Evolutionary conservation across 768 basidiomycete species (phyloP), one percentile per base, ranked within the genome.

Genomic region (Trametes punicea): DNA sequence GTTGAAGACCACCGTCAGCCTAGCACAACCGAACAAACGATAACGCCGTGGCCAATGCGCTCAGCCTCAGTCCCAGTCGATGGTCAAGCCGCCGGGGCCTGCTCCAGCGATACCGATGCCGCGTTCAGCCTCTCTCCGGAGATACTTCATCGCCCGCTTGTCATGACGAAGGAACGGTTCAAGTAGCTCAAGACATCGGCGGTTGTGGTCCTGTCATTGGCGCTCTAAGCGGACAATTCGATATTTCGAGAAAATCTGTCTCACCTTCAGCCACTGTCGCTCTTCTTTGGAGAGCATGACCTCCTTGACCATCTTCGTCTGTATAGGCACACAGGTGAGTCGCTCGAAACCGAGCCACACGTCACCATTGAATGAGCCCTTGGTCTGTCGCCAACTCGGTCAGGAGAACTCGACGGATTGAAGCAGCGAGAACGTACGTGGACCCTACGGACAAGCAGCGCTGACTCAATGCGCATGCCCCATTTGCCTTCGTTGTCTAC

Each of bases 401-500:
- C 15, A 62, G 6, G 29, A 15, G 13, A n/a, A 31, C 36, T 20
- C 20, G 40, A 44, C 48, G 23, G 51, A 60, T 62, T 57, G 53
- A 48, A 67, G 60, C 23, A 36, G 18, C 30, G 21, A 40, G 21
- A 53, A 66, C 73, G 62, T 68, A 79, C 76, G 80, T 73, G 82
- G 65, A 82, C 81, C 46, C 80, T 81, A 59, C 82, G 80, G 38
- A 97, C 92, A 33, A 80, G 74, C 26, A 95, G 73, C 11, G 91
- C 88, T 45, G 88, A 92, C 71, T 99, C 97, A 45, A 94, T 92
- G 5, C 97, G 83, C 70, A 99, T 86, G 4, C 97, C 97, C 80
- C 84, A 98, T 60, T 81, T 78, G 13, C 86, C 85, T 48, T 85
- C 85, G 27, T 83, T 78, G 69, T 95, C 89, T 72, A 42, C 29